Evolutionary conservation across 1,284 basidiomycete genomes (phyloP), one percentile per base, ranked within the genome.

Genomic region (Puccinia horiana): DNA sequence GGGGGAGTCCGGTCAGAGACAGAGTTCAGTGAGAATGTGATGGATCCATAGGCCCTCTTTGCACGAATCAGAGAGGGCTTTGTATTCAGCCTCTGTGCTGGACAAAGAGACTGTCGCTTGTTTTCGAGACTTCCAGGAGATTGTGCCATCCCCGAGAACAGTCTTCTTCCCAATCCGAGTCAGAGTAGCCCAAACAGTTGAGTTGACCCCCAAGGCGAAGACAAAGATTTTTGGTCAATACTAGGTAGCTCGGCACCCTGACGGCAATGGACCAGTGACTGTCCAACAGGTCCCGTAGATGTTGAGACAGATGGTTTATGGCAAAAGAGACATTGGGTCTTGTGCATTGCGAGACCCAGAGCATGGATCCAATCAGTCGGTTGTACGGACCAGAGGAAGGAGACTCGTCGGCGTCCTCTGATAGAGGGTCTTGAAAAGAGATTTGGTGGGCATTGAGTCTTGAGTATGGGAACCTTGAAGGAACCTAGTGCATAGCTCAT

Each of bases 141-240:
- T 37, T 8, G 32, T 20, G 11, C 74, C 74, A 8, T 37, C 11
- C 9, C 74, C 74, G 61, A 76, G 11, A 1, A 5, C n/a, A 3
- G 40, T 54, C 47, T 58, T 58, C 73, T 20, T 42, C 73, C 73
- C 73, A 76, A 37, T 76, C 73, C 1, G n/a, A 52, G 54, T 76
- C 73, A 23, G 29, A 54, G 32, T 35, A 76, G 1, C 73, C 73
- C 5, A 26, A 54, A 9, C n/a, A 49, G 6, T 2, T n/a, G 8
- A 67, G 63, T 16, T 12, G 4, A 9, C 58, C 58, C 2, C 58
- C 58, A 20, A 49, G 35, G 8, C 14, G 4, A 1, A 74, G 52
- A 14, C 20, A 18, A 23, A 76, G 73, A 37, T 54, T 11, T 16
- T 35, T 54, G 18, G 73, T 76, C 5, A 26, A 32, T 1, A 14